Evolutionary conservation across 441 rosid species (phyloP), one percentile per base, ranked within the genome.

Genomic region (Hura crepitans): DNA sequence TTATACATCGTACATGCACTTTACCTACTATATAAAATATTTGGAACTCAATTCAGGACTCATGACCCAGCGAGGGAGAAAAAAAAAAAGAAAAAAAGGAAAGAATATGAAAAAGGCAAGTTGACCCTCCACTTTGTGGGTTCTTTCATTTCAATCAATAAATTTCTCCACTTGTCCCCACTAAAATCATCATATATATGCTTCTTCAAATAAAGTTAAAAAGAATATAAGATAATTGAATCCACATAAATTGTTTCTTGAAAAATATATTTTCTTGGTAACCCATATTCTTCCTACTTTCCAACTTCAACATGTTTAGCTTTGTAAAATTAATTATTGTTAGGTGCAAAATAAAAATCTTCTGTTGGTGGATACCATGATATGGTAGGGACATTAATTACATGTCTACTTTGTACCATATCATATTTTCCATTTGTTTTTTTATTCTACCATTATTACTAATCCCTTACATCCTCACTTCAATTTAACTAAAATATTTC

Each of bases 321-420:
- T 71, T 60, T 69, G 23, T 6, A 56, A 2, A 14, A 13, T 7
- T 12, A 0, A 0, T 6, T 27, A 15, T 46, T 33, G 65, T 66
- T 69, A n/a, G 70, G 74, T 71, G 69, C 2, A 65, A 3, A 25
- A 20, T 56, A 51, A 63, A 71, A 74, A 56, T 51, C 68, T 66
- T 60, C 68, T 70, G n/a, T 62, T 66, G 79, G 78, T 79, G 79
- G 79, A 62, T 33, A 39, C 72, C 71, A 72, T 72, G 59, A 54
- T 72, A 25, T 63, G 39, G 71, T 72, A 69, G 71, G 75, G 60
- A 11, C 65, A 42, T 39, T n/a, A 8, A n/a, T 57, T 43, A n/a
- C 65, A 30, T 59, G 70, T 51, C 57, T 23, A 68, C 66, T 70
- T 60, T 72, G 23, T 47, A 22, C 33, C 60, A 59, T 72, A 67